Percentiles rank a stretch among this genome's conserved stretches.
phyloP scores from a whole-genome alignment of 139 green algal genomes.

The Micractinium conductrix region DNA sequence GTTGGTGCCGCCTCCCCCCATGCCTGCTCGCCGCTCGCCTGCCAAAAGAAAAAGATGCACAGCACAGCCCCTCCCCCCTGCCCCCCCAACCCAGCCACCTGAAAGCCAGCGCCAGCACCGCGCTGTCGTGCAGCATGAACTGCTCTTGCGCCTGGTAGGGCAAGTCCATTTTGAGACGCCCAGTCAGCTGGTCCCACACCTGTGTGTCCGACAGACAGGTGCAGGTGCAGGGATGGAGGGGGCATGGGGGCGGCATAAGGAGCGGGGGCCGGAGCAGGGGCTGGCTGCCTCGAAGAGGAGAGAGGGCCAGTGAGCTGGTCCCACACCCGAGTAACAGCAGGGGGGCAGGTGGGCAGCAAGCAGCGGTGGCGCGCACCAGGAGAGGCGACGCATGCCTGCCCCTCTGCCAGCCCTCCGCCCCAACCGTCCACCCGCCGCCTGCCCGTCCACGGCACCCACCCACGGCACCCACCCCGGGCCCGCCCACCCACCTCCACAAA shows the following conservation, averaged over 20 bases:
- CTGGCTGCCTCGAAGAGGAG: too few relatives aligned
- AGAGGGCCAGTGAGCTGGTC: too few relatives aligned
- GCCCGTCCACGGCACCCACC: neutral
- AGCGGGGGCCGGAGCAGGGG: too few relatives aligned
- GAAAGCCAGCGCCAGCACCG: slow-evolving; percentile 88
- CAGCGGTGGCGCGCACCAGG: too few relatives aligned
- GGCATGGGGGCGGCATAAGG: neutral
- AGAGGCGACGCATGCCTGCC: too few relatives aligned
- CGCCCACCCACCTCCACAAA: slow-evolving; percentile 86
- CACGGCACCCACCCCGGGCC: neutral
- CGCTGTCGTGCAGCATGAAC: slow-evolving; percentile 98
- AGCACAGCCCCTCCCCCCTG: too few relatives aligned
- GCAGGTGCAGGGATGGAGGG: neutral
- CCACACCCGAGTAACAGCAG: too few relatives aligned
- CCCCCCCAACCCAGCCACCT: too few relatives aligned
- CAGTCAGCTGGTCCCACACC: slow-evolving; percentile 94
- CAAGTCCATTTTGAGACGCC: slow-evolving; percentile 95
- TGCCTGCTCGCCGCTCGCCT: too few relatives aligned
- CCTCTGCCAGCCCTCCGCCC: too few relatives aligned
- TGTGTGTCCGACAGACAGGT: slow-evolving; percentile 31
- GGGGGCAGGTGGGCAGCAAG: neutral
- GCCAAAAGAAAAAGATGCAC: too few relatives aligned
- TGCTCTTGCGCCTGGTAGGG: slow-evolving; percentile 93
- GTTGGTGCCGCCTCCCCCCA: too few relatives aligned
- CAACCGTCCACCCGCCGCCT: neutral